Evolutionary conservation across 306 rosid species (phyloP).

Genomic region (Quercus engelmannii): DNA sequence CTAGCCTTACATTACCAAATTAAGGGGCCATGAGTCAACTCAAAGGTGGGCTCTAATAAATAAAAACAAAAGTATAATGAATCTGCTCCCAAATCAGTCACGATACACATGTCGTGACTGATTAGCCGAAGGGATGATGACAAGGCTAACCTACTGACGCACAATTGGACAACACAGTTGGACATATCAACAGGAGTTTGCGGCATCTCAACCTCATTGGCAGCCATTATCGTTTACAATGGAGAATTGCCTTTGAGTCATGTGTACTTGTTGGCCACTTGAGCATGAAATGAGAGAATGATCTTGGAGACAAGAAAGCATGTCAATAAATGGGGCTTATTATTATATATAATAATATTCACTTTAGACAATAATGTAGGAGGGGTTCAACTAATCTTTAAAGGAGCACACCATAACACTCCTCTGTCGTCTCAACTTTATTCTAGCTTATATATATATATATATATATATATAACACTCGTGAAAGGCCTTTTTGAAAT

Average conservation of each 20-base stretch:
- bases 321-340: slow-evolving; percentile 8
- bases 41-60: not conserved
- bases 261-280: slow-evolving; percentile 58
- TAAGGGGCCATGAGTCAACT: not conserved
- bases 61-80: not conserved
- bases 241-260: slow-evolving; percentile 29
- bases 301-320: slow-evolving; percentile 34
- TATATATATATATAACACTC: not conserved
- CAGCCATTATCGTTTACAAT: slow-evolving; percentile 29
- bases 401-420: not conserved
- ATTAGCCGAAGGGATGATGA: not conserved
- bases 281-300: slow-evolving; percentile 14
- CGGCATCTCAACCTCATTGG: slow-evolving; percentile 29
- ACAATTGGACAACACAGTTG: slow-evolving; percentile 7
- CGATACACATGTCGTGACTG: too few relatives aligned
- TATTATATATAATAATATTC: slow-evolving; percentile 6
- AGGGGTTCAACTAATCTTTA: slow-evolving; percentile 12
- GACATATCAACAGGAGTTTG: slow-evolving; percentile 9
- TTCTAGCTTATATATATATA: not conserved
- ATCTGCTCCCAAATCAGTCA: not conserved
- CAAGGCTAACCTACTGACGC: not conserved
- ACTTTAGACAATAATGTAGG: slow-evolving; percentile 14
- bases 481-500: not conserved
- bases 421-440: slow-evolving; percentile 21
- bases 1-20: not conserved